Evolutionary conservation across 305 asterid species (phyloP), one percentile per base, ranked within the genome.

Genomic region (Euphrasia arctica): DNA sequence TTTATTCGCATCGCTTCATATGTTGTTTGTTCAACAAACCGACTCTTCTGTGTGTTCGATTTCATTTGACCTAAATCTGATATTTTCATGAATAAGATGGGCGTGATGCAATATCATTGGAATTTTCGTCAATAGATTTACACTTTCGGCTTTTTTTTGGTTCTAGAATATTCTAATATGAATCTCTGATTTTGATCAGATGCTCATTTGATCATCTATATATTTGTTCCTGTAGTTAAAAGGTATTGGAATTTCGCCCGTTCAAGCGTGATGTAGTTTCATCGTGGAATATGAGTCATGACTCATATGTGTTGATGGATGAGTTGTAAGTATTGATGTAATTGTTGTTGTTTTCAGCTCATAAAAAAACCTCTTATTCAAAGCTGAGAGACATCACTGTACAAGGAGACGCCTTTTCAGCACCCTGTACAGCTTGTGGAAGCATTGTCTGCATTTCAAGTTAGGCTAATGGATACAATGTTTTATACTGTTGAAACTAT

Each of bases 401-500:
- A 9, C 43, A n/a, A 45, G 63, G 60, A 65, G 70, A 39, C 62
- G 6, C 52, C 64, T 62, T 34, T 56, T 52, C 58, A 41, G 57
- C 62, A 39, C 54, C 22, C 61, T 62, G 34, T 64, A 32, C 36
- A 45, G 50, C 54, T 66, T 62, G 54, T 56, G 60, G 64, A 51
- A 41, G 36, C 25, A n/a, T 65, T 62, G 48, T 68, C 58, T 42
- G 45, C 52, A 9, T 63, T 56, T 66, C 70, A 69, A 70, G 60
- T 73, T 41, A 9, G 28, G 59, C 9, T 54, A 57, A 85, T 85
- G 91, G 85, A 76, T 72, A 8, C 80, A 48, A 39, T 79, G 60
- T 51, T 77, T 12, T 71, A 80, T 13, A 67, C 78, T 60, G 65
- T 86, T 64, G 83, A 74, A 76, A 63, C 75, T 80, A 65, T 71